Conservation (phyloP, 2,329 filamentous ascomycete species). For the Colletotrichum tropicale region DNA sequence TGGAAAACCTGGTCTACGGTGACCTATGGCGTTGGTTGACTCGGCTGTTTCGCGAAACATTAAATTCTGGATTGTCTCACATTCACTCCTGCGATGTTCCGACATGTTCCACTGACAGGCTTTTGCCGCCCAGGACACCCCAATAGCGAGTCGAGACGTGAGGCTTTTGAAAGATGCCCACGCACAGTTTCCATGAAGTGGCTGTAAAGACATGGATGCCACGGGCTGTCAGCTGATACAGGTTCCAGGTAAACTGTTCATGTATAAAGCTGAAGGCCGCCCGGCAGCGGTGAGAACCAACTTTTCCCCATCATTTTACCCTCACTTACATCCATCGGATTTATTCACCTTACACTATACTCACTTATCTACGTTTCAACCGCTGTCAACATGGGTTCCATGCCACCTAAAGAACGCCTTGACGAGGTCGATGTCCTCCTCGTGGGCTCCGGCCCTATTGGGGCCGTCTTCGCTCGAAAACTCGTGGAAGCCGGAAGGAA, state of each 20-base stretch:
- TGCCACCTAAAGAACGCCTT: neutral
- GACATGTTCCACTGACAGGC: neutral
- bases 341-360: neutral
- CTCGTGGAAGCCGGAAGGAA: neutral
- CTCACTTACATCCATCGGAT: neutral
- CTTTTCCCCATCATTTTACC: fast-evolving
- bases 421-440: neutral
- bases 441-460: neutral
- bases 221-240: neutral
- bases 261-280: neutral
- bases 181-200: neutral
- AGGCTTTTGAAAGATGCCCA: neutral
- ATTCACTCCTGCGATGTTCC: neutral
- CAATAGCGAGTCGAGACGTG: neutral
- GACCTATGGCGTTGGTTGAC: neutral
- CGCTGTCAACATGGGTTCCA: neutral
- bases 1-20: neutral
- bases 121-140: neutral
- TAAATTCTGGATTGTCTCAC: neutral
- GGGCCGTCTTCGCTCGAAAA: neutral
- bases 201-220: neutral
- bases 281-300: neutral
- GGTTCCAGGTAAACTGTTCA: neutral
- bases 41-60: neutral
- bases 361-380: neutral